A percentile compares a stretch with the other conserved stretches of the same genome.
Conservation (phyloP, 306 rosid genomes). For the Chamaecrista fasciculata region DNA sequence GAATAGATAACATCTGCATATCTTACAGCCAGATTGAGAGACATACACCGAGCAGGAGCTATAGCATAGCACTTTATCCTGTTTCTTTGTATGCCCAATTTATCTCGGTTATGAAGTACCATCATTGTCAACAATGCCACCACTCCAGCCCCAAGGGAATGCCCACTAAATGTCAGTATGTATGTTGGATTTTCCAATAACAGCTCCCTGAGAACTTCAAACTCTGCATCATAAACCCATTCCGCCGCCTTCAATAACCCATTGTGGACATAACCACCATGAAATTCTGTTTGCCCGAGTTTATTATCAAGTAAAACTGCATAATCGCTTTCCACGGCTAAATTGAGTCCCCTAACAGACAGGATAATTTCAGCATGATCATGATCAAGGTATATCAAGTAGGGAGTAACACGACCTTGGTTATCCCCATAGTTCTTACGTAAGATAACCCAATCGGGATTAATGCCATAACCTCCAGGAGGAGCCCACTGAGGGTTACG, state of each 20-base stretch:
- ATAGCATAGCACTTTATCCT: slow-evolving; percentile 75
- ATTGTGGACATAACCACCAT: slow-evolving; percentile 92
- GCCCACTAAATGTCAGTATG: slow-evolving; percentile 68
- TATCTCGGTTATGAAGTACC: slow-evolving; percentile 52
- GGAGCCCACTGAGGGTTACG: slow-evolving; percentile 86
- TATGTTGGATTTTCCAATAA: slow-evolving; percentile 60
- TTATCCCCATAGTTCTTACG: slow-evolving; percentile 65
- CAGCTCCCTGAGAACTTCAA: slow-evolving; percentile 58
- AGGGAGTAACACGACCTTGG: slow-evolving; percentile 72
- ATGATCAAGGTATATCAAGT: slow-evolving; percentile 83
- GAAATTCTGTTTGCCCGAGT: slow-evolving; percentile 76
- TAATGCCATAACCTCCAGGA: slow-evolving; percentile 78
- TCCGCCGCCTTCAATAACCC: slow-evolving; percentile 84
- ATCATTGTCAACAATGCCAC: slow-evolving; percentile 77
- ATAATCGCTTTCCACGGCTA: slow-evolving; percentile 83
- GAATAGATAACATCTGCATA: slow-evolving; percentile 89
- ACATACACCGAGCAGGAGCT: slow-evolving; percentile 89
- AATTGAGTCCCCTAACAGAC: slow-evolving; percentile 83
- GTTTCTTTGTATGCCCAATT: slow-evolving; percentile 73
- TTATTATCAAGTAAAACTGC: slow-evolving; percentile 83
- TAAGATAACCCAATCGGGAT: slow-evolving; percentile 73
- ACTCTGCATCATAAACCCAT: slow-evolving; percentile 71
- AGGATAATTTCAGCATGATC: slow-evolving; percentile 71
- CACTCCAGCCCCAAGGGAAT: slow-evolving; percentile 94
- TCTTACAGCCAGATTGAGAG: slow-evolving; percentile 93